Percentiles rank a stretch among this genome's conserved stretches.
Conservation (phyloP, 2,329 filamentous ascomycete species). For the Ophiostoma sp. region DNA sequence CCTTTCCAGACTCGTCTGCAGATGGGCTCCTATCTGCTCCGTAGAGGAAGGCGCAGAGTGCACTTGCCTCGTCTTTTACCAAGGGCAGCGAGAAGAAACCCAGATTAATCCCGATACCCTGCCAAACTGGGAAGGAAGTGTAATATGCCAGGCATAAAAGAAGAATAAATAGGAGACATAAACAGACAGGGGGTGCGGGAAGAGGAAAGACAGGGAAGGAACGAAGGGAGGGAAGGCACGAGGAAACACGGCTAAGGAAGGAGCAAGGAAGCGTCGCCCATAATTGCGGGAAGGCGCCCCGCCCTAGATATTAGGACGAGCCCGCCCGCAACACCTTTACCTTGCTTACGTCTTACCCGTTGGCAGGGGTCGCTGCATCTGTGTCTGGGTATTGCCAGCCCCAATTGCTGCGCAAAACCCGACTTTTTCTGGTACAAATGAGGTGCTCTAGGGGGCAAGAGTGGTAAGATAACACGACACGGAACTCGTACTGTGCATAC, state of each 20-base stretch:
- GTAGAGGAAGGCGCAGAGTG: too few species aligned
- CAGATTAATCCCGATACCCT: too few species aligned
- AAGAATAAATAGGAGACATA: too few species aligned
- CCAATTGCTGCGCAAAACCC: neutral
- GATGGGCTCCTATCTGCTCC: too few species aligned
- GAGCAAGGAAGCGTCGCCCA: neutral
- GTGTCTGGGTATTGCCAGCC: neutral
- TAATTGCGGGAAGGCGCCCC: too few species aligned
- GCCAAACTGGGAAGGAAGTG: too few species aligned
- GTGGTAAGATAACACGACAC: neutral
- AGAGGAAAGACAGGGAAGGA: too few species aligned
- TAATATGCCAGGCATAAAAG: too few species aligned
- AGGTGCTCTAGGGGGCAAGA: neutral
- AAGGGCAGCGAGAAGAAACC: too few species aligned
- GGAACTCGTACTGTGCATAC: slow-evolving; percentile 1
- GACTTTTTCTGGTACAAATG: neutral
- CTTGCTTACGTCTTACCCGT: neutral
- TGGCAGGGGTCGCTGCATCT: neutral
- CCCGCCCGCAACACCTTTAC: neutral
- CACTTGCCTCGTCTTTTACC: too few species aligned
- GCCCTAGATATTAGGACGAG: neutral
- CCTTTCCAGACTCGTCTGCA: too few species aligned
- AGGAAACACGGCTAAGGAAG: neutral
- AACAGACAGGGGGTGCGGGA: too few species aligned
- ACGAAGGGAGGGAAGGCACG: neutral